These are phyloP conservation scores for Penicillium sp. DNA, from an alignment of 2,329 filamentous ascomycete genomes.

Conservation along the genomic window DNA sequence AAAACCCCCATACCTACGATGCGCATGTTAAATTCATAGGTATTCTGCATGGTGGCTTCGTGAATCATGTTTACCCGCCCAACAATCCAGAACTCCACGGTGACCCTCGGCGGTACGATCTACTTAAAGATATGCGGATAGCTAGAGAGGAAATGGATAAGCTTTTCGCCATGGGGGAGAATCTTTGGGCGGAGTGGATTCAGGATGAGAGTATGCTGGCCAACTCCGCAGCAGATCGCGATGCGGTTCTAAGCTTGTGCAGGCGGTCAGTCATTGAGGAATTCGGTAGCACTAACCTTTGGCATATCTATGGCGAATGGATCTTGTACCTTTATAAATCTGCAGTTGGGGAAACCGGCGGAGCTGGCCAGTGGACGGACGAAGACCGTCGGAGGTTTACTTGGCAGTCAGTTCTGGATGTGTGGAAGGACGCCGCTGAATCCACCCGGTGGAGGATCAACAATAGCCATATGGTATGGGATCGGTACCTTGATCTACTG, in stretches of 20 bases:
- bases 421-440: conserved; percentile 57
- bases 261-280: conserved; percentile 61
- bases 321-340: conserved; percentile 57
- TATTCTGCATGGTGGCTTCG: conserved; percentile 48
- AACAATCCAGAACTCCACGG: conserved; percentile 46
- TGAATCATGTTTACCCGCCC: conserved; percentile 48
- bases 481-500: conserved; percentile 58
- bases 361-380: conserved; percentile 48
- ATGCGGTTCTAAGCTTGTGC: conserved; percentile 60
- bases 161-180: conserved; percentile 63
- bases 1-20: conserved; percentile 49
- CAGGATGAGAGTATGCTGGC: conserved; percentile 62
- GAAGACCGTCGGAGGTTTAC: conserved; percentile 60
- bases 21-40: conserved; percentile 49
- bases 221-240: conserved; percentile 55
- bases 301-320: conserved; percentile 64
- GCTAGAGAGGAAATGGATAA: conserved; percentile 60
- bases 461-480: conserved; percentile 62
- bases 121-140: conserved; percentile 47
- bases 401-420: conserved; percentile 55
- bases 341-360: conserved; percentile 40
- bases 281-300: conserved; percentile 60
- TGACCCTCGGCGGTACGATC: conserved; percentile 47
- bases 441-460: conserved; percentile 61
- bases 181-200: conserved; percentile 63